Evolutionary conservation across 2,329 filamentous ascomycete genomes (phyloP).

Genomic region (Purpureocillium lavendulum): DNA sequence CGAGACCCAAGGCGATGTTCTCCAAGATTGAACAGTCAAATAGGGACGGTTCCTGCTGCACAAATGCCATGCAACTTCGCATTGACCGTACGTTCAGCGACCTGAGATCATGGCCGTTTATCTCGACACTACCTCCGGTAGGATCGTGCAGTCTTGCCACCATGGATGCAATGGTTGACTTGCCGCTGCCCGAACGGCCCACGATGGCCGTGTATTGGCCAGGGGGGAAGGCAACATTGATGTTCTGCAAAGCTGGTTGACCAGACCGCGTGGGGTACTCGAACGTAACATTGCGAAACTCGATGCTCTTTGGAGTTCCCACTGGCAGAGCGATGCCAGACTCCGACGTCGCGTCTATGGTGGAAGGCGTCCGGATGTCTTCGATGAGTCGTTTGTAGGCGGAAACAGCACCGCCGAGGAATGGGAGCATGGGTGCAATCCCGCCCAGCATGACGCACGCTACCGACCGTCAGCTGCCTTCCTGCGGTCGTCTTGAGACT

Average conservation of each 20-base stretch:
- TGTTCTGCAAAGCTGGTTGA: constrained; percentile 41
- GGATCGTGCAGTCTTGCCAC: constrained; percentile 59
- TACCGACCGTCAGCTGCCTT: no score
- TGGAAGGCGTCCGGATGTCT: constrained; percentile 41
- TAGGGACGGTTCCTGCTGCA: constrained; percentile 54
- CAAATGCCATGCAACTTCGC: constrained; percentile 46
- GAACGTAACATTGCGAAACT: constrained; percentile 27
- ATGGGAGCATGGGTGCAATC: constrained; percentile 50
- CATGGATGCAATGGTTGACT: constrained; percentile 59
- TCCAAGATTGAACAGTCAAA: constrained; percentile 50
- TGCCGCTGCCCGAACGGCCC: constrained; percentile 58
- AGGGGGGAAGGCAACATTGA: constrained; percentile 44
- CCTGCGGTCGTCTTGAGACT: no score
- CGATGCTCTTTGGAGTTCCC: constrained; percentile 4
- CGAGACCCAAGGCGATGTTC: constrained; percentile 36
- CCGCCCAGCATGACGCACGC: constrained; percentile 37
- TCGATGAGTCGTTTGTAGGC: constrained; percentile 44
- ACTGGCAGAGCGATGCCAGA: constrained; percentile 27
- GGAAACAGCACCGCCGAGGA: constrained; percentile 45
- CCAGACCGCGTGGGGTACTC: constrained; percentile 34
- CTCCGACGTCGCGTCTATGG: constrained; percentile 27
- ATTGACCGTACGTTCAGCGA: constrained; percentile 49
- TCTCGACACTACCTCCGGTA: constrained; percentile 9
- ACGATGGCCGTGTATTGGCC: constrained; percentile 63
- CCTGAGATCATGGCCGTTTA: no score